Base-by-base conservation (phyloP, 345 rosid species). In the Adansonia digitata region DNA sequence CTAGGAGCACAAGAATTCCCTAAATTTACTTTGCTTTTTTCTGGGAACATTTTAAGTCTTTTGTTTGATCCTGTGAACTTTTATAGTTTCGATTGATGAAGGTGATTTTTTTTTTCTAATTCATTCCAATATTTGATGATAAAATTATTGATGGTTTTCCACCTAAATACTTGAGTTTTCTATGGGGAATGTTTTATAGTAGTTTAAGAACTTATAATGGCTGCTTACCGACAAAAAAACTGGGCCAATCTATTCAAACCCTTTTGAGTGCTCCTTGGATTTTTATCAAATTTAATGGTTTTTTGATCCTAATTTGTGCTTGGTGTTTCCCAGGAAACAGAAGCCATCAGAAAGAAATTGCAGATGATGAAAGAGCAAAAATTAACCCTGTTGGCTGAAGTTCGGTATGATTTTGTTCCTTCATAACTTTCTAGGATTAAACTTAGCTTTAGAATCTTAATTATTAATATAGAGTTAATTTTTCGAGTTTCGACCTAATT, bases 321-420 rank as follows among this genome's bases (percentile, higher is more conserved):
- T 26, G 72, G 1, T 74, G 62, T 73, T 77, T 72, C 42, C 29
- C 89, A 95, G 99, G 98, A 92, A 78, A 84, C 89, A 24, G 92
- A 86, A 78, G 79, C 74, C 17, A 85, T 67, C 76, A 83, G 67
- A 80, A 84, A 67, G 82, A 83, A 84, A 69, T 59, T 91, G 82
- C 84, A 84, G 82, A 85, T 82, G 86, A 73, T 90, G 86, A 91
- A 86, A 77, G 86, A 85, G 75, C 84, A 74, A 52, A 82, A 82
- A 77, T 31, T 74, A 81, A 83, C 73, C 31, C 84, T 93, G 14
- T 22, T 69, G 43, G 91, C 88, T 49, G 97, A 95, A 93, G 92
- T 95, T 70, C 79, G 88, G 99, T 95, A 90, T 80, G 46, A 42
- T 60, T 46, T 81, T 69, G 6, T 7, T 39, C 62, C 70, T 66